phyloP scores from a whole-genome alignment of 2,329 filamentous ascomycete species.

The Diaporthe amygdali region DNA sequence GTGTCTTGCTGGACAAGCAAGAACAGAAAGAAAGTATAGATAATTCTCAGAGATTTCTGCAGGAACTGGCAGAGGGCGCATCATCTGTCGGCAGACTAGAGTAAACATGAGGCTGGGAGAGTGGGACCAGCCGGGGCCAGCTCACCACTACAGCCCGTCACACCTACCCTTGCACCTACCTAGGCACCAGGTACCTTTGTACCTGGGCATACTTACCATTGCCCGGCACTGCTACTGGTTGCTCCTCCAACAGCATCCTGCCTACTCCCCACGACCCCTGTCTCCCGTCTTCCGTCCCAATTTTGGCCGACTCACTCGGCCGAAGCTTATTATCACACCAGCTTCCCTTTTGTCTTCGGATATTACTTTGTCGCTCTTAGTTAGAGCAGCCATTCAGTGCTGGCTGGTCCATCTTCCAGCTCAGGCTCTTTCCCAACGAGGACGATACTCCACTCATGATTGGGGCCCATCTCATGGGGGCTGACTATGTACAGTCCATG shows the following conservation, averaged over 20 bases:
- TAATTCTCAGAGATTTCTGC: not conserved
- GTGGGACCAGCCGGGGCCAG: slow-evolving; percentile 2
- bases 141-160: not conserved
- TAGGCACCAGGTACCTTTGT: too few species aligned
- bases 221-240: slow-evolving; percentile 3
- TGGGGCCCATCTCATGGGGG: too few species aligned
- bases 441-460: not conserved
- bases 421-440: too few species aligned
- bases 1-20: not conserved
- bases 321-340: not conserved
- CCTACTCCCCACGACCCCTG: too few species aligned
- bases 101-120: slow-evolving; percentile 18
- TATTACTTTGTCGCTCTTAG: not conserved
- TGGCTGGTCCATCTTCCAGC: too few species aligned
- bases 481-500: not conserved
- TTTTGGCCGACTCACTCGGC: not conserved
- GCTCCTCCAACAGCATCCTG: not conserved
- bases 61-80: not conserved
- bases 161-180: too few species aligned
- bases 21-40: not conserved
- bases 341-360: not conserved
- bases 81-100: not conserved
- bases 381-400: not conserved
- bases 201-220: not conserved
- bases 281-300: not conserved